Percentiles rank a stretch among this genome's conserved stretches.
phyloP scores from a whole-genome alignment of 2,329 filamentous ascomycete species.

The Byssothecium circinans region DNA sequence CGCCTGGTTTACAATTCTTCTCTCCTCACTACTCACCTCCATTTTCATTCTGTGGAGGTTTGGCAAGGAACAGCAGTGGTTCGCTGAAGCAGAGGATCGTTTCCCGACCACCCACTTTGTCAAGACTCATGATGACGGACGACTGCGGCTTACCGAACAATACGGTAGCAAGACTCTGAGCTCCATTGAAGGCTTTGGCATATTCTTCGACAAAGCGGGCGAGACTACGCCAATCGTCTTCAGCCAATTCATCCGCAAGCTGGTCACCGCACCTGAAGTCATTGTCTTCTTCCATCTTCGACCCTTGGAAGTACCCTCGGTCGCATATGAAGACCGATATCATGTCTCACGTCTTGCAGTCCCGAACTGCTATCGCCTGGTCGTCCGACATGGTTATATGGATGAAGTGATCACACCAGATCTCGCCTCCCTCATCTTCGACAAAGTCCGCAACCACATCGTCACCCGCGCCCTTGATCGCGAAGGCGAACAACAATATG shows the following conservation, averaged over 20 bases:
- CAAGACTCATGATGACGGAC: slow-evolving; percentile 34
- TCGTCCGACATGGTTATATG: slow-evolving; percentile 72
- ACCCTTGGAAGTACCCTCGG: slow-evolving; percentile 59
- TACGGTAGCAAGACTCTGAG: slow-evolving; percentile 40
- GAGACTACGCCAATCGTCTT: slow-evolving; percentile 67
- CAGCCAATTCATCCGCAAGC: slow-evolving; percentile 72
- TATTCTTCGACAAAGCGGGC: slow-evolving; percentile 79
- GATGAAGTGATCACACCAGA: slow-evolving; percentile 70
- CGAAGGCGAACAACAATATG: slow-evolving; percentile 23
- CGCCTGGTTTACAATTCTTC: slow-evolving; percentile 74
- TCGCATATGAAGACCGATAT: slow-evolving; percentile 50
- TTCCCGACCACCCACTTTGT: slow-evolving; percentile 52
- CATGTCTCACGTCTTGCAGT: slow-evolving; percentile 51
- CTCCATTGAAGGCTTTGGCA: slow-evolving; percentile 60
- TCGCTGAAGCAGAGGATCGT: slow-evolving; percentile 64
- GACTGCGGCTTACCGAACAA: slow-evolving; percentile 41
- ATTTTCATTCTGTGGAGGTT: slow-evolving; percentile 77
- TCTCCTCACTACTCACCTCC: slow-evolving; percentile 63
- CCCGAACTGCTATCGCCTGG: slow-evolving; percentile 68
- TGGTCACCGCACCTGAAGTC: slow-evolving; percentile 67
- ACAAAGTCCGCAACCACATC: slow-evolving; percentile 55
- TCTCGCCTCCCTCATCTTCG: slow-evolving; percentile 57
- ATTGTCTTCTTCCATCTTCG: slow-evolving; percentile 76
- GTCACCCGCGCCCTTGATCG: slow-evolving; percentile 31
- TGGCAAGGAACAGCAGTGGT: slow-evolving; percentile 78